Evolutionary conservation across 768 basidiomycete species (phyloP), one percentile per base, ranked within the genome.

Genomic region (Xerocomus brunneocitrinus): DNA sequence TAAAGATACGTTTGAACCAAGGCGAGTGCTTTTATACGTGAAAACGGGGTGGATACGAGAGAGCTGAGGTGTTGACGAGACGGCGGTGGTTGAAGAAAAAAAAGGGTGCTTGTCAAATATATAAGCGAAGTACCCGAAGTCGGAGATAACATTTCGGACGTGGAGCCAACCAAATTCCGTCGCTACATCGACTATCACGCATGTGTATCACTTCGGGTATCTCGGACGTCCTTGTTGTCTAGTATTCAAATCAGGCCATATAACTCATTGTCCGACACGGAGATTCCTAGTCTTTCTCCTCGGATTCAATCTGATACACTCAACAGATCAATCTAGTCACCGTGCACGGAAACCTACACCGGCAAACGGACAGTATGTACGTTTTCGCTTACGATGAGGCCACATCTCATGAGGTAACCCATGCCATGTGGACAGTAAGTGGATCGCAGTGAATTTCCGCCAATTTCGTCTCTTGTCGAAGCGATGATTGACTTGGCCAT

Each of bases 1-100:
- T 38, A 55, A 55, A 36, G 58, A 49, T 13, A 55, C 6, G 36
- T 32, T 41, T 5, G 5, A n/a, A 8, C 2, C 14, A 12, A 32
- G 41, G 45, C 22, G 9, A 7, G 46, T 8, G 40, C 24, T 70
- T 65, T 66, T 70, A 68, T 70, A 70, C 16, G 50, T 2, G 40
- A 59, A 64, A 58, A 40, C 31, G 61, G 66, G 68, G 57, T 38
- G 43, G 31, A 36, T 24, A 35, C 24, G 14, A 42, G 5, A 50
- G 50, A 30, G 16, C 31, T 9, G 38, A 39, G 41, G 48, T 47
- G 53, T 32, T 54, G 45, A 54, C 28, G 49, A 51, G 45, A 54
- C 19, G 50, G 50, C 50, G 51, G 30, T 47, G 54, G 52, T 56
- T 59, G 27, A 3, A 40, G 22, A 53, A 35, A 58, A 57, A 67